Evolutionary conservation across 768 basidiomycete genomes (phyloP).

Genomic region (Amanita brunnescens): DNA sequence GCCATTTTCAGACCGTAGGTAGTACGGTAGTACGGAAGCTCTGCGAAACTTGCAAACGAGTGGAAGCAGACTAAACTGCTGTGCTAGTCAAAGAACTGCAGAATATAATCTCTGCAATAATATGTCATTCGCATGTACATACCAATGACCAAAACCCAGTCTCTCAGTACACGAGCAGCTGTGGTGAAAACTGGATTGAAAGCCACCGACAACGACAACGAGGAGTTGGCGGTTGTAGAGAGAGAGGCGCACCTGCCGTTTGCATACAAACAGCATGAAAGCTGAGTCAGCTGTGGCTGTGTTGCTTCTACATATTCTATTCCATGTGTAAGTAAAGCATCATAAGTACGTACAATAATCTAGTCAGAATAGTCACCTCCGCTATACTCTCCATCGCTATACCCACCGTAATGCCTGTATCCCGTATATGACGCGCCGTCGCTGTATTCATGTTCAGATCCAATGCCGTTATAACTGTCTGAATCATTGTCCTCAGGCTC

Average conservation of each 20-base stretch:
- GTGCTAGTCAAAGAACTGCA: not conserved
- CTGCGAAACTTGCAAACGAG: not conserved
- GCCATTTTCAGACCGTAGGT: conserved; percentile 48
- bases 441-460: conserved; percentile 60
- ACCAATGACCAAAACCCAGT: not conserved
- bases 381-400: conserved; percentile 42
- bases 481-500: not conserved
- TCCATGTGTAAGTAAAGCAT: no score
- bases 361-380: not conserved
- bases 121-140: not conserved
- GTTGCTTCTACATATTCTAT: no score
- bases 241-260: not conserved
- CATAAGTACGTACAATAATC: no score
- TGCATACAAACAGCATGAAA: not conserved
- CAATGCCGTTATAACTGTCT: conserved; percentile 38
- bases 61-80: not conserved
- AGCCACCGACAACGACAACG: conserved; percentile 3
- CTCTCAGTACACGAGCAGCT: not conserved
- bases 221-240: conserved; percentile 2
- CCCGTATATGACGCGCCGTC: conserved; percentile 36
- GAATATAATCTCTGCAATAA: not conserved
- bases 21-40: conserved; percentile 17
- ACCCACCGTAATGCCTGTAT: conserved; percentile 13
- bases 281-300: not conserved
- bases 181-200: not conserved